These are phyloP conservation scores for Aspergillus bridgeri DNA, from an alignment of 495 filamentous ascomycete genomes.

Conservation along the genomic window DNA sequence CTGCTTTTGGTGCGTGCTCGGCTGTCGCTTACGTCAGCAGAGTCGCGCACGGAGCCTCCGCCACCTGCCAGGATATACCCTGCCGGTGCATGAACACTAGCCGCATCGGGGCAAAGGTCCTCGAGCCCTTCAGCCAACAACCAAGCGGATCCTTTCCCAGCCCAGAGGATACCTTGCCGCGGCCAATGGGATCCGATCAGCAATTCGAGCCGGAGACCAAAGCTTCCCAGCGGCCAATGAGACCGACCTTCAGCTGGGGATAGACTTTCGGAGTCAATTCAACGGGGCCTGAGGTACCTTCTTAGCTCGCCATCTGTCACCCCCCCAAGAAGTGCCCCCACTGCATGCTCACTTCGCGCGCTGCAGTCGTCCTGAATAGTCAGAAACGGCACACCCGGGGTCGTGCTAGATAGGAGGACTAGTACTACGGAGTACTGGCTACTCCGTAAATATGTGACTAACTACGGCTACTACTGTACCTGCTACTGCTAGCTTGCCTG, in stretches of 20 bases:
- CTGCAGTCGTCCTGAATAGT: neutral
- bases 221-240: conserved; percentile 7
- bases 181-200: conserved; percentile 5
- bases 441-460: too few relatives aligned
- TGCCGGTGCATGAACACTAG: conserved; percentile 6
- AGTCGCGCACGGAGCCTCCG: neutral
- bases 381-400: neutral
- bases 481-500: neutral
- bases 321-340: too few relatives aligned
- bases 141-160: conserved; percentile 17
- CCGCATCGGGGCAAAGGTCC: conserved; percentile 16
- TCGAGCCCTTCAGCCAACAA: conserved; percentile 7
- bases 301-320: conserved; percentile 10
- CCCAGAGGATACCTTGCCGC: neutral
- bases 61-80: neutral
- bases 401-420: neutral
- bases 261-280: conserved; percentile 15
- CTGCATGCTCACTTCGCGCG: too few relatives aligned
- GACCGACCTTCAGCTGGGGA: neutral
- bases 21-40: conserved; percentile 9
- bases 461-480: too few relatives aligned
- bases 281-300: conserved; percentile 6
- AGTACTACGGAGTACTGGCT: too few relatives aligned
- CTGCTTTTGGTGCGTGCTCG: neutral
- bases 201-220: conserved; percentile 1